These are phyloP conservation scores for Westerdykella sp. DNA, from an alignment of 2,329 filamentous ascomycete genomes.

Conservation along the genomic window DNA sequence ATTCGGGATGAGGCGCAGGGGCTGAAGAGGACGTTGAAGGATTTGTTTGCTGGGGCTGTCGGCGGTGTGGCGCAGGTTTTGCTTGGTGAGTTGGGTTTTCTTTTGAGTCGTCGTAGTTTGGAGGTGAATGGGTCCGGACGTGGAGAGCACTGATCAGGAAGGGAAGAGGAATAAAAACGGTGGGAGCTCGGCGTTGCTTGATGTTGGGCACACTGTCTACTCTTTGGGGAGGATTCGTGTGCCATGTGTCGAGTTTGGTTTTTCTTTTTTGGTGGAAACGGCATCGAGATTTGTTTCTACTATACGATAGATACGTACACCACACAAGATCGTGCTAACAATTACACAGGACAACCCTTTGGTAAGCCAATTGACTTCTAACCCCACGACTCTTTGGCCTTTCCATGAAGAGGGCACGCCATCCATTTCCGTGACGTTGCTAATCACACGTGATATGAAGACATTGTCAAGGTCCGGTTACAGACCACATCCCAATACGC, in stretches of 20 bases:
- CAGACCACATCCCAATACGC: constrained; percentile 82
- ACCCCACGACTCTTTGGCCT: background rate
- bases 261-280: background rate
- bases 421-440: constrained; percentile 14
- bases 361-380: constrained; percentile 41
- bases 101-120: background rate
- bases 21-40: constrained; percentile 59
- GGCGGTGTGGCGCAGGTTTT: constrained; percentile 93
- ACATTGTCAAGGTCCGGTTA: constrained; percentile 95
- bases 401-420: background rate
- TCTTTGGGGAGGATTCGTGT: background rate
- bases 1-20: constrained; percentile 24
- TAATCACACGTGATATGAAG: constrained; percentile 37
- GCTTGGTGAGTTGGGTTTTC: constrained; percentile 58
- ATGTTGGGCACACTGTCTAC: background rate
- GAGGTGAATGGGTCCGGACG: background rate
- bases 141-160: background rate
- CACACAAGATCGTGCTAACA: constrained; percentile 1
- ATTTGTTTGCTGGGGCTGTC: constrained; percentile 82
- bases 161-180: background rate
- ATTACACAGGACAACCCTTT: constrained; percentile 55
- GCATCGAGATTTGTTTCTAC: no score
- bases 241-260: background rate
- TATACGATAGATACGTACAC: no score
- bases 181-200: background rate